Evolutionary conservation across 2,329 filamentous ascomycete genomes (phyloP), one percentile per base, ranked within the genome.

Genomic region (Sporothrix brunneoviolacea): DNA sequence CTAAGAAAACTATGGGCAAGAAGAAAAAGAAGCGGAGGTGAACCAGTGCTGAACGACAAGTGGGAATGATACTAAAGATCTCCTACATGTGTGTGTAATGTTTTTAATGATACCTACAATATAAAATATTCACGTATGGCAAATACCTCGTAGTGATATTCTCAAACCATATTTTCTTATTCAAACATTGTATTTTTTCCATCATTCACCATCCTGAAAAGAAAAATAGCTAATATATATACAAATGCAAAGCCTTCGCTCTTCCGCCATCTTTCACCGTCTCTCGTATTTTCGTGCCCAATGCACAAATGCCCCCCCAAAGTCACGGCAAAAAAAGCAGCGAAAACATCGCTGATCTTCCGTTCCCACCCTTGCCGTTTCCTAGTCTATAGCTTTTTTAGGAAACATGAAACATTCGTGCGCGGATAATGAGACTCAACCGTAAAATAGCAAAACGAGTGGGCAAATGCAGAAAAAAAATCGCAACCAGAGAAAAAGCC

Each of bases 1-100:
- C 53, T 0, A 58, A 59, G 54, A 60, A 58, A 57, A 57, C 69
- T 67, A 58, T 64, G 62, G 55, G 70, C 68, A 62, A 68, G 27
- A 44, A 48, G 39, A 47, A 32, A 35, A 58, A 57, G 55, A 60
- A 58, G 59, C 55, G 50, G 18, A 10, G 49, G 39, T 48, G 33
- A 40, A 38, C 19, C n/a, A 18, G 18, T 21, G n/a, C n/a, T n/a
- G n/a, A n/a, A n/a, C n/a, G n/a, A n/a, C n/a, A n/a, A n/a, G n/a
- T n/a, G n/a, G n/a, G n/a, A n/a, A n/a, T n/a, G n/a, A n/a, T n/a
- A n/a, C n/a, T n/a, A n/a, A n/a, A n/a, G n/a, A n/a, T n/a, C n/a
- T n/a, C n/a, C n/a, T n/a, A n/a, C n/a, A n/a, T n/a, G n/a, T n/a
- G n/a, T n/a, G n/a, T n/a, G n/a, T n/a, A n/a, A n/a, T n/a, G n/a